Conservation (phyloP, 805 yeast genomes). For the Candida krabiensis region DNA sequence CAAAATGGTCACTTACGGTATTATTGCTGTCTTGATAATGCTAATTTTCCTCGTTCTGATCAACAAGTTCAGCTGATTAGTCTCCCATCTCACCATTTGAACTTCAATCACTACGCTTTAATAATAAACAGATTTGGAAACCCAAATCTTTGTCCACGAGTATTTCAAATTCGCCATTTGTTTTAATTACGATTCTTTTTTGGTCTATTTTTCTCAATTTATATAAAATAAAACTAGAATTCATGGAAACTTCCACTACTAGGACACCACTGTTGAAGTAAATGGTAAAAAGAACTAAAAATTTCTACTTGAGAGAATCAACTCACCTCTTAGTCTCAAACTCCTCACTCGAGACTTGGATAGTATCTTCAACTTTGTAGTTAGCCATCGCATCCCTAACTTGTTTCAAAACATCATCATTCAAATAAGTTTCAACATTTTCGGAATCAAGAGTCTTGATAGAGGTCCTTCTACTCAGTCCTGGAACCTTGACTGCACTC, state of each 20-base stretch:
- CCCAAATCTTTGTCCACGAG: too few relatives aligned
- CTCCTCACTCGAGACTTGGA: conserved; percentile 54
- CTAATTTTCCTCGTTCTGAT: conserved; percentile 81
- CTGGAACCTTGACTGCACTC: conserved; percentile 32
- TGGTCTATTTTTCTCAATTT: too few relatives aligned
- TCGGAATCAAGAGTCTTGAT: conserved; percentile 28
- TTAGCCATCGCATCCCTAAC: conserved; percentile 44
- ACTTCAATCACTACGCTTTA: too few relatives aligned
- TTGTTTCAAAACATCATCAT: conserved; percentile 38
- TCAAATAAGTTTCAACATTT: conserved; percentile 12
- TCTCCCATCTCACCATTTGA: background rate
- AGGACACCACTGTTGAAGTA: too few relatives aligned
- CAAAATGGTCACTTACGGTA: conserved; percentile 85
- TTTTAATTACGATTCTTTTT: too few relatives aligned
- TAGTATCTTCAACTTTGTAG: conserved; percentile 35
- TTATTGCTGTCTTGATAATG: conserved; percentile 81
- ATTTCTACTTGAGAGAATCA: too few relatives aligned
- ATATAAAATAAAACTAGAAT: too few relatives aligned
- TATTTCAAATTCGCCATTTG: too few relatives aligned
- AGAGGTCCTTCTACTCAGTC: conserved; percentile 31
- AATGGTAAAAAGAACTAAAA: too few relatives aligned
- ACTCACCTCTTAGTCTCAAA: conserved; percentile 47
- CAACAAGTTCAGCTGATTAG: conserved; percentile 65
- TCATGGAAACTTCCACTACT: too few relatives aligned
- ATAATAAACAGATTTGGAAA: too few relatives aligned